Percentiles rank a stretch among this genome's conserved stretches.
Conservation (phyloP, 495 filamentous ascomycete species). For the Neurospora africana region DNA sequence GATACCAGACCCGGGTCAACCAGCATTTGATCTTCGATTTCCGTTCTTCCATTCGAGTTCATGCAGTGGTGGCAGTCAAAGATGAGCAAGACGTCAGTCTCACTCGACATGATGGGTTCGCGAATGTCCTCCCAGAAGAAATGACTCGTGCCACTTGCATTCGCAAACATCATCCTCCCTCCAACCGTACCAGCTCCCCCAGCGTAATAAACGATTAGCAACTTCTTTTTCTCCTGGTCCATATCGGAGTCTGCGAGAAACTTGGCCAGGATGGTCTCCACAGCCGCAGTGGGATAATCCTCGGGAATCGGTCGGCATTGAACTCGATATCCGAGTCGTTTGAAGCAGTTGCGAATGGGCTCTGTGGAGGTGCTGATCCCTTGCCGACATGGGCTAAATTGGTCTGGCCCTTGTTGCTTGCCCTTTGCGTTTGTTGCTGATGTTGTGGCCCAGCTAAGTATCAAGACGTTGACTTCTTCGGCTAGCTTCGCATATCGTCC, state of each 20-base stretch:
- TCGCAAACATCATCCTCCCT: conserved; percentile 16
- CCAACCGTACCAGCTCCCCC: conserved; percentile 13
- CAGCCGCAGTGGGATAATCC: conserved; percentile 18
- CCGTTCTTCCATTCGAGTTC: not conserved
- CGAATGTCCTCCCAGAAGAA: conserved; percentile 24
- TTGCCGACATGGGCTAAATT: not conserved
- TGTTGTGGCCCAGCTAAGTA: conserved; percentile 16
- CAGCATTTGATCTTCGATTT: conserved; percentile 3
- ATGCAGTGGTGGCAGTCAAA: conserved; percentile 14
- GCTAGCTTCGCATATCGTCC: not conserved
- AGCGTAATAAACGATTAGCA: conserved; percentile 18
- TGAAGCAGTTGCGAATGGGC: conserved; percentile 12
- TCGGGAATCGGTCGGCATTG: conserved; percentile 16
- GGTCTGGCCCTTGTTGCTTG: conserved; percentile 10
- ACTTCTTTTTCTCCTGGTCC: not conserved
- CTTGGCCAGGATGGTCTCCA: conserved; percentile 15
- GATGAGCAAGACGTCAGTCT: conserved; percentile 15
- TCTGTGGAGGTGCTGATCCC: conserved; percentile 7
- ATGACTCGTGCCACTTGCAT: not conserved
- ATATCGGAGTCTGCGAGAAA: conserved; percentile 6
- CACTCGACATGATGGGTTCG: conserved; percentile 15
- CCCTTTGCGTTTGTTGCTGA: not conserved
- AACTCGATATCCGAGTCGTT: conserved; percentile 15
- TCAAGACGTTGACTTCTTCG: conserved; percentile 15
- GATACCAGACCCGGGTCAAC: conserved; percentile 10